Percentiles rank a stretch among this genome's conserved stretches.
Conservation (phyloP, 75 land plant genomes). For the Azolla pinnata region DNA sequence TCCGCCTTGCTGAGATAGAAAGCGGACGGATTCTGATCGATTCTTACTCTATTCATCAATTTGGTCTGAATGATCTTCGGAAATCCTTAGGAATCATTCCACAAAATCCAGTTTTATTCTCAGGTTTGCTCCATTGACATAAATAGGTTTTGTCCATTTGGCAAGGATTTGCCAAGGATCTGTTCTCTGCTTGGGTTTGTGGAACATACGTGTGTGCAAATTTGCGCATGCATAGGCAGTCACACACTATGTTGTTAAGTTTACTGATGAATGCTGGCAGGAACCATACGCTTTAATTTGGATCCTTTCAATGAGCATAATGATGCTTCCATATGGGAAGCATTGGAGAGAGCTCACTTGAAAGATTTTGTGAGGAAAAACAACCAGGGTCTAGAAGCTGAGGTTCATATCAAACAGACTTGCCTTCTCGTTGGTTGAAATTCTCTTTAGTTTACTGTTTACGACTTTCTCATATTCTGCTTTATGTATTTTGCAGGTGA, state of each 20-base stretch:
- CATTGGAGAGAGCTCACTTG: constrained; percentile 88
- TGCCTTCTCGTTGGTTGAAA: neutral
- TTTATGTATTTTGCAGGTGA: constrained; percentile 33
- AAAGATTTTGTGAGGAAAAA: constrained; percentile 86
- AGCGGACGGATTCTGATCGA: constrained; percentile 77
- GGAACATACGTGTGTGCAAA: too few relatives aligned
- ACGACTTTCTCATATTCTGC: too few relatives aligned
- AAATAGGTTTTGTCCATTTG: too few relatives aligned
- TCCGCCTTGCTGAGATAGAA: constrained; percentile 85
- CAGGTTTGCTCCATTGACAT: too few relatives aligned
- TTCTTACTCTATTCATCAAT: constrained; percentile 54
- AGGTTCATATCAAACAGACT: constrained; percentile 37
- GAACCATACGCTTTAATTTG: constrained; percentile 83
- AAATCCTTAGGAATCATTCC: constrained; percentile 86
- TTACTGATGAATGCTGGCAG: too few relatives aligned
- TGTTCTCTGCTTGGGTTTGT: too few relatives aligned
- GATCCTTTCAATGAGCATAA: constrained; percentile 95
- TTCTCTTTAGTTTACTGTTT: neutral
- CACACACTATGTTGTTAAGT: too few relatives aligned
- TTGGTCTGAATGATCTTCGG: constrained; percentile 71
- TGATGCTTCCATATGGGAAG: constrained; percentile 92
- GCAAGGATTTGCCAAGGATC: too few relatives aligned
- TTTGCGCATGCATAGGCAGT: too few relatives aligned
- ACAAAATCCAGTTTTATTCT: constrained; percentile 91
- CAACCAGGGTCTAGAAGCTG: constrained; percentile 76